Evolutionary conservation across 805 yeast species (phyloP), one percentile per base, ranked within the genome.

Genomic region (Candida maesae): DNA sequence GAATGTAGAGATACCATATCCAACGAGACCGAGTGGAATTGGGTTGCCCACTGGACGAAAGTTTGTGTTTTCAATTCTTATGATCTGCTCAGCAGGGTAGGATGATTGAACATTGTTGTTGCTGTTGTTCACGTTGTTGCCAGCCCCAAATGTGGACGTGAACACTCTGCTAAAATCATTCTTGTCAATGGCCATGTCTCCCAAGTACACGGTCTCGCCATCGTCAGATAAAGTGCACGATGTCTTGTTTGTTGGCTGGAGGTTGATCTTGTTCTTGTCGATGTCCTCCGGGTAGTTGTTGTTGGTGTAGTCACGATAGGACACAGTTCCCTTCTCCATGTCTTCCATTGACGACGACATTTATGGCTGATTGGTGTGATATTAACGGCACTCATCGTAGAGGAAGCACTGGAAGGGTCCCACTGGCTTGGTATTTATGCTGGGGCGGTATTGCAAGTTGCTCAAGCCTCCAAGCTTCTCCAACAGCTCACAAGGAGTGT

Each of bases 91-190:
- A 8, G 24, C 7, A 10, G 7, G 10, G 24, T 21, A 8, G 24
- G 24, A 21, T 21, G 24, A 10, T n/a, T n/a, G n/a, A n/a, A n/a
- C n/a, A n/a, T n/a, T n/a, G n/a, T n/a, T n/a, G n/a, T n/a, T n/a
- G n/a, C n/a, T n/a, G n/a, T n/a, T n/a, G n/a, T n/a, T n/a, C n/a
- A n/a, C n/a, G n/a, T n/a, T n/a, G n/a, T n/a, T n/a, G 15, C 25
- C 16, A 20, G 13, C 29, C 7, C 14, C 31, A 20, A 17, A 17
- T 18, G 18, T n/a, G n/a, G n/a, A 6, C 16, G 36, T 36, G 53
- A 81, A 78, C 3, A 84, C 85, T 26, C 65, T 65, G 49, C 76
- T 59, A 47, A 82, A 71, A 42, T 82, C 88, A 15, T 67, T 66
- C 38, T 76, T 68, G 39, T 68, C 66, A 56, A 77, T 65, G 16